Conservation (phyloP, 2,329 filamentous ascomycete genomes). For the Sclerotiophoma versabilis region DNA sequence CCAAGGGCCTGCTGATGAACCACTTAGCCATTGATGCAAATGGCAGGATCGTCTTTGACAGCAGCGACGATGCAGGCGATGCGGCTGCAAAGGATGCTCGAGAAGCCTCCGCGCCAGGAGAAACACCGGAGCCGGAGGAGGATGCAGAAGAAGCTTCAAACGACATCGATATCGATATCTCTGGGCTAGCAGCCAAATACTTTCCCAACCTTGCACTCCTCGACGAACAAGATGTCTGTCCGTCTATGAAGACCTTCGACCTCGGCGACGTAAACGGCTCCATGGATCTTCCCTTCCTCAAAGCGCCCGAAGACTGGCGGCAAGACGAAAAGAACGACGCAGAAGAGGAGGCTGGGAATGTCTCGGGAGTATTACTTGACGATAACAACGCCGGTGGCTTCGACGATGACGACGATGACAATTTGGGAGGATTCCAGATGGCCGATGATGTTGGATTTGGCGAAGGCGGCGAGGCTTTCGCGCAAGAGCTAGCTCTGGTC, state of each 20-base stretch:
- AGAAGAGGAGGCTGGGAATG: constrained; percentile 63
- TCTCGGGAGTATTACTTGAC: constrained; percentile 83
- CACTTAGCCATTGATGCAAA: constrained; percentile 94
- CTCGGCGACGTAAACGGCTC: constrained; percentile 85
- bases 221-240: constrained; percentile 90
- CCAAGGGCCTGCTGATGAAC: constrained; percentile 92
- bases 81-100: constrained; percentile 55
- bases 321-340: constrained; percentile 69
- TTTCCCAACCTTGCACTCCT: constrained; percentile 81
- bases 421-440: constrained; percentile 68
- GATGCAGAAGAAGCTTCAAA: constrained; percentile 53
- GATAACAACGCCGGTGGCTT: constrained; percentile 86
- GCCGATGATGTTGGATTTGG: constrained; percentile 81
- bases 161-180: constrained; percentile 80
- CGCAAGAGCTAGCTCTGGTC: constrained; percentile 83
- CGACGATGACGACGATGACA: constrained; percentile 73
- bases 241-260: constrained; percentile 92
- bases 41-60: constrained; percentile 96
- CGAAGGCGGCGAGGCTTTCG: constrained; percentile 96
- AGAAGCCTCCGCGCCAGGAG: constrained; percentile 54
- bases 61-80: constrained; percentile 81
- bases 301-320: constrained; percentile 85
- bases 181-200: constrained; percentile 76
- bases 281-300: constrained; percentile 89
- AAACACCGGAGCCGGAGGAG: constrained; percentile 40